These are phyloP conservation scores for Diospyros kaki DNA, from an alignment of 148 eudicot genomes.

Conservation along the genomic window DNA sequence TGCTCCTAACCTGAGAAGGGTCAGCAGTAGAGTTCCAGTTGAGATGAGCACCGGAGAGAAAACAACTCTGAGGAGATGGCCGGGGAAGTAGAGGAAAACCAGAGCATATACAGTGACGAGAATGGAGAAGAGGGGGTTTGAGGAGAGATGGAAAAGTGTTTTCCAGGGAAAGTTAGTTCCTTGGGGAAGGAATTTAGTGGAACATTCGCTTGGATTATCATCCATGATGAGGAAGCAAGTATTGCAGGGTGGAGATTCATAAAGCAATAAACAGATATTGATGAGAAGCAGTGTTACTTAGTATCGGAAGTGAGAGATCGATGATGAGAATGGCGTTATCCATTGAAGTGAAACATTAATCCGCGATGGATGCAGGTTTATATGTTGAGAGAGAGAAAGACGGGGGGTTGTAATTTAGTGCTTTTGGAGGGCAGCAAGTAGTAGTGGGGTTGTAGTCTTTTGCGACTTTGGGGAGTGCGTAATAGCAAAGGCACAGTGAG, in stretches of 20 bases:
- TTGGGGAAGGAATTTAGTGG: background rate
- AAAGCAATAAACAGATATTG: no score
- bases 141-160: conserved; percentile 8
- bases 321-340: background rate
- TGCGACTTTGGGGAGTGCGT: background rate
- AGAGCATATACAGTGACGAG: conserved; percentile 46
- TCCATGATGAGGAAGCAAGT: background rate
- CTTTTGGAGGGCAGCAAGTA: background rate
- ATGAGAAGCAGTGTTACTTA: no score
- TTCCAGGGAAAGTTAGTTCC: background rate
- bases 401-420: background rate
- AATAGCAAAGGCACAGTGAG: background rate
- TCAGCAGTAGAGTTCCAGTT: conserved; percentile 44
- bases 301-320: background rate
- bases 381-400: background rate
- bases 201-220: conserved; percentile 3
- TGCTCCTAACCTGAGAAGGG: conserved; percentile 52
- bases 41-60: conserved; percentile 49
- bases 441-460: background rate
- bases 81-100: conserved; percentile 52
- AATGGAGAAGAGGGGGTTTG: conserved; percentile 43
- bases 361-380: background rate
- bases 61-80: conserved; percentile 25
- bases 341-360: background rate
- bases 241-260: background rate